phyloP scores from a whole-genome alignment of 805 yeast species.

The Saccharomycopsis sp. region DNA sequence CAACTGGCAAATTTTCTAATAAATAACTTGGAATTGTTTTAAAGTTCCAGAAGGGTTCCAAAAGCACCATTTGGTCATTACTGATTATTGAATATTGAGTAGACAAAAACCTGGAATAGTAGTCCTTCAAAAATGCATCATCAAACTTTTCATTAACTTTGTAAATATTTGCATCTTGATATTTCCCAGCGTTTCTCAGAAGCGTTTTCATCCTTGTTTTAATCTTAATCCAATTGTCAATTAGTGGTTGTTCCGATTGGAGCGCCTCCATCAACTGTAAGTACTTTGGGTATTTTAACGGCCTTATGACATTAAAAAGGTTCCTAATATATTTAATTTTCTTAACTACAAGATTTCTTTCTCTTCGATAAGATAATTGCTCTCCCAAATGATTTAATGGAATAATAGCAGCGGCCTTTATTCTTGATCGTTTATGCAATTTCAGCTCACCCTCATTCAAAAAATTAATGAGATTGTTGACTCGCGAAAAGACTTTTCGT shows the following conservation, averaged over 20 bases:
- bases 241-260: background rate
- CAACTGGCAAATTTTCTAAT: background rate
- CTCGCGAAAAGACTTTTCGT: background rate
- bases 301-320: background rate
- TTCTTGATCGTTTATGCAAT: constrained; percentile 5
- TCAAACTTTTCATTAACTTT: background rate
- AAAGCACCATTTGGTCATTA: background rate
- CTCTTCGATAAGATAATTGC: constrained; percentile 8
- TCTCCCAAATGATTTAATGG: constrained; percentile 8
- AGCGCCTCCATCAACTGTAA: background rate
- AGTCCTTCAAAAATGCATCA: background rate
- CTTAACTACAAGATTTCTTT: constrained; percentile 12
- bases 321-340: constrained; percentile 7
- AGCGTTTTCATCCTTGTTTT: background rate
- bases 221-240: background rate
- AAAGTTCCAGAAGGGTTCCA: background rate
- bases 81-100: constrained; percentile 6
- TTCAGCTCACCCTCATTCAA: background rate
- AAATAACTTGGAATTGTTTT: background rate
- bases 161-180: constrained; percentile 2
- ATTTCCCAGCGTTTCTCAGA: background rate
- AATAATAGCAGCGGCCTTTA: constrained; percentile 3
- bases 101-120: constrained; percentile 2
- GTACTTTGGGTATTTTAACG: constrained; percentile 6
- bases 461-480: background rate